A percentile compares a stretch with the other conserved stretches of the same genome.
Evolutionary conservation across 2,329 filamentous ascomycete genomes (phyloP).

Genomic region (Fusarium irregulare): DNA sequence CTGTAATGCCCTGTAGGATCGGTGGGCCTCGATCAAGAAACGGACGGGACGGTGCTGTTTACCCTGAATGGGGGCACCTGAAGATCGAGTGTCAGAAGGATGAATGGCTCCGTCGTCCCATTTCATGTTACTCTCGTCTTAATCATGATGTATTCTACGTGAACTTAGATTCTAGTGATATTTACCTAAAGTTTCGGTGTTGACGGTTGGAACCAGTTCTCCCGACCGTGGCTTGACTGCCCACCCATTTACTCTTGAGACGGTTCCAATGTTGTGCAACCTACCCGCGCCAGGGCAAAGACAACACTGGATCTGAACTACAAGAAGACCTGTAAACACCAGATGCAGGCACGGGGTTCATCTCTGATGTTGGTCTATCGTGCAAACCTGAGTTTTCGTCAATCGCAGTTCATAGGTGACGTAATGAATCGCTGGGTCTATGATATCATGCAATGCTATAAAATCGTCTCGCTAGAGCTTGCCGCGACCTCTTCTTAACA

Average conservation of each 20-base stretch:
- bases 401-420: not conserved
- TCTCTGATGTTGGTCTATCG: not conserved
- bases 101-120: not conserved
- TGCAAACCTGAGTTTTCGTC: not conserved
- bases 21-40: not conserved
- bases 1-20: not conserved
- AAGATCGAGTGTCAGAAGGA: not conserved
- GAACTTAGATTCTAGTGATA: no score
- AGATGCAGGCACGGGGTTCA: not conserved
- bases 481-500: not conserved
- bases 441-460: slow-evolving; percentile 14
- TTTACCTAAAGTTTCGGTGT: not conserved
- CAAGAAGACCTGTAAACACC: not conserved
- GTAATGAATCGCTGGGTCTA: slow-evolving; percentile 2
- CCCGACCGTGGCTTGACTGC: not conserved
- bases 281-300: not conserved
- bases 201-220: not conserved
- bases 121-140: not conserved
- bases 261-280: not conserved
- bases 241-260: not conserved
- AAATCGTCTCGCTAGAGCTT: not conserved
- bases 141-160: no score
- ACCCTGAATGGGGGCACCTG: not conserved
- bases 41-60: not conserved
- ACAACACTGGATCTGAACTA: no score